phyloP scores from a whole-genome alignment of 2,329 filamentous ascomycete species.

The Xylariales sp. region DNA sequence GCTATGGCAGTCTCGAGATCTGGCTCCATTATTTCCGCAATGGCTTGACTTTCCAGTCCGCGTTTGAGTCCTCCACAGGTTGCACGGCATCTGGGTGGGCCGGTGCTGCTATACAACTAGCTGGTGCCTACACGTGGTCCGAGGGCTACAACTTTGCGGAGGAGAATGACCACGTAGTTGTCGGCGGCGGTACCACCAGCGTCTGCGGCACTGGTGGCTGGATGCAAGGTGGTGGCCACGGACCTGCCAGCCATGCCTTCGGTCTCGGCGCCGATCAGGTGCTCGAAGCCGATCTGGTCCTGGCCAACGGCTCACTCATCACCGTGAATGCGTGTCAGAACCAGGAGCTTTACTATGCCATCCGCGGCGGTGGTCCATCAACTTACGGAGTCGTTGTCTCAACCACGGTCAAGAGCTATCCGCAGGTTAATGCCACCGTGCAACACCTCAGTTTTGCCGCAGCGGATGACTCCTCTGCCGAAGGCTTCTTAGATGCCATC shows the following conservation, averaged over 20 bases:
- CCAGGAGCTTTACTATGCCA: slow-evolving; percentile 31
- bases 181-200: slow-evolving; percentile 23
- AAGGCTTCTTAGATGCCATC: slow-evolving; percentile 19
- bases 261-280: slow-evolving; percentile 40
- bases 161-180: slow-evolving; percentile 26
- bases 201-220: slow-evolving; percentile 30
- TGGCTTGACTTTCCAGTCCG: slow-evolving; percentile 19
- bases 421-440: slow-evolving; percentile 21
- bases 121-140: slow-evolving; percentile 26
- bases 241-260: slow-evolving; percentile 30
- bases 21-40: slow-evolving; percentile 28
- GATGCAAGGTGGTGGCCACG: slow-evolving; percentile 32
- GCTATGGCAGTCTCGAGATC: slow-evolving; percentile 25
- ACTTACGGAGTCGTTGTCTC: slow-evolving; percentile 31
- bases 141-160: slow-evolving; percentile 27
- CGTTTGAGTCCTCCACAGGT: slow-evolving; percentile 14
- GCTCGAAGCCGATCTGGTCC: slow-evolving; percentile 35
- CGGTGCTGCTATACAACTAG: slow-evolving; percentile 28
- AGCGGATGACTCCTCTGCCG: slow-evolving; percentile 16
- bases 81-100: slow-evolving; percentile 23
- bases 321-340: slow-evolving; percentile 28
- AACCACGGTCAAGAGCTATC: slow-evolving; percentile 35
- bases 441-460: slow-evolving; percentile 16
- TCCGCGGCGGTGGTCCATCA: slow-evolving; percentile 34
- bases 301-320: slow-evolving; percentile 28